Evolutionary conservation across 768 basidiomycete genomes (phyloP), one percentile per base, ranked within the genome.

Genomic region (Lactifluus hygrophoroides): DNA sequence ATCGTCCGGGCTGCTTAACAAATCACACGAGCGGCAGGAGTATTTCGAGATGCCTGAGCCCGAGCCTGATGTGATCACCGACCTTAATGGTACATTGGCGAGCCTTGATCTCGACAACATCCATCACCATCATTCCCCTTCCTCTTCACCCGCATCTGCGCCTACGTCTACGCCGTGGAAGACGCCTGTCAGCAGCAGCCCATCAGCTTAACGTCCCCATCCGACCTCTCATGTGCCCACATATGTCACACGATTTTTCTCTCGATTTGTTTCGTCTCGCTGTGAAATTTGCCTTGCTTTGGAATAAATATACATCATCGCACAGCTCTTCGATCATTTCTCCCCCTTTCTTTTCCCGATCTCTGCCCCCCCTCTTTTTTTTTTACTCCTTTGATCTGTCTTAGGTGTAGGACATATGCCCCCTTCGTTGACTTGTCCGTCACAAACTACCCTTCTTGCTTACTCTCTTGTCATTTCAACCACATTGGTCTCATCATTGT

Each of bases 51-150:
- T 51, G 17, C 56, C 53, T 7, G 59, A 46, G 27, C 58, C 14
- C 43, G 80, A 80, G 49, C 74, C 76, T 17, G 83, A 85, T 58
- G 51, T 69, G 30, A 77, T 90, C 63, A 80, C 81, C 38, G 87
- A 89, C 69, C 70, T 91, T 52, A 90, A 87, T 65, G 84, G 85
- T 21, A 88, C 84, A 28, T 75, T 91, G 38, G 86, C 88, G 34
- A 88, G 83, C 68, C 78, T 90, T 16, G 79, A 88, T 62, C 72
- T 90, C 56, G 85, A 84, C 65, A 64, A 71, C 58, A 44, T 46
- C 28, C 61, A 65, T 27, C 44, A 60, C 9, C 49, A 51, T 17
- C 53, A 37, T n/a, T 50, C 58, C 17, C 38, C 57, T 23, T 46
- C 51, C 43, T 35, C 43, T n/a, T 7, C 50, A 14, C 37, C 54